Evolutionary conservation across 768 basidiomycete species (phyloP), one percentile per base, ranked within the genome.

Genomic region (Boletus coccyginus): DNA sequence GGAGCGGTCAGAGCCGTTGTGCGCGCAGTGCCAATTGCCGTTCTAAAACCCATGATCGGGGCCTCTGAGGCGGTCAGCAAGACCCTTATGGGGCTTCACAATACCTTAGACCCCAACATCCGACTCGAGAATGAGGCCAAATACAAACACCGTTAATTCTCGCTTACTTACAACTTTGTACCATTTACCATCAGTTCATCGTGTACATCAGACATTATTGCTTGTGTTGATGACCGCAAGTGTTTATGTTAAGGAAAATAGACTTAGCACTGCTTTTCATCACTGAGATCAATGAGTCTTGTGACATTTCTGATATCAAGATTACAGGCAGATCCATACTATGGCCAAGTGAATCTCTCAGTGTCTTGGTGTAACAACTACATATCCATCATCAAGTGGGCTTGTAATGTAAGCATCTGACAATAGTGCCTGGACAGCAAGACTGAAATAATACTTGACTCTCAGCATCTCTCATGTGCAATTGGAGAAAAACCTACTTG

Each of bases 31-130:
- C 97, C 97, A 7, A 95, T 98, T 56, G 97, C 97, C 0, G 94
- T 99, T 12, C 75, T 99, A 62, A 94, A 92, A 65, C 94, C 97
- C 2, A 96, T 97, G 93, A 99, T 98, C 55, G 97, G 97, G 5
- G 94, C 95, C 5, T 93, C 88, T 48, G 96, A 97, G 73, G 97
- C 97, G 3, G 89, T 98, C 57, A 89, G 93, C 74, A 95, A 98
- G 77, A 95, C 96, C 1, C 74, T 98, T 38, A 81, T 98, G 52
- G 97, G 97, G 9, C 78, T 99, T 39, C 89, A 94, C 63, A 98
- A 98, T 70, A 83, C 92, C 45, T 75, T 99, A 64, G 94, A 98
- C 71, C 94, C 96, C 11, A 82, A 86, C 56, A 78, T 89, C 46
- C 83, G 85, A 44, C 78, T 83, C 50, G 94, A 96, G 68, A 89